These are phyloP conservation scores for Boletus eberwhitei DNA, from an alignment of 768 basidiomycete genomes.

Conservation along the genomic window DNA sequence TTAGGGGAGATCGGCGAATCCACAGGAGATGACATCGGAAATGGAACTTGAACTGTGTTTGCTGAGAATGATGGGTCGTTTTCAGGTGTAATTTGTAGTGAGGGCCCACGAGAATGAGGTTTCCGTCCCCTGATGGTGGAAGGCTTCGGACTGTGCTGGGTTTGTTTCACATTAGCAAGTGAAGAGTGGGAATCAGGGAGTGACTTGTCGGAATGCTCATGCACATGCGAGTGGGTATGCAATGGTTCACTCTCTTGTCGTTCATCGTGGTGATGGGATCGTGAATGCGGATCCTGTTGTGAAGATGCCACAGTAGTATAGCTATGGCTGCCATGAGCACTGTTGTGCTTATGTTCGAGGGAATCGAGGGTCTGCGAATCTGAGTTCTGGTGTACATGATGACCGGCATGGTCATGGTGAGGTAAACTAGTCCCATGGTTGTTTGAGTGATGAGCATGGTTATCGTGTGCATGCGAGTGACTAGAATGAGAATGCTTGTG, in stretches of 20 bases:
- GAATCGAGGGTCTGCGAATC: conserved; percentile 13
- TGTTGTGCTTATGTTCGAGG: conserved; percentile 8
- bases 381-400: conserved; percentile 18
- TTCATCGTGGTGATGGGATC: conserved; percentile 22
- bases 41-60: conserved; percentile 22
- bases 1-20: conserved; percentile 63
- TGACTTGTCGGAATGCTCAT: conserved; percentile 27
- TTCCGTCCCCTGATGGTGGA: conserved; percentile 30
- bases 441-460: conserved; percentile 26
- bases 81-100: conserved; percentile 36
- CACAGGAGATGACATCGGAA: conserved; percentile 26
- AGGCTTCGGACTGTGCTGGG: conserved; percentile 3
- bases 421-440: conserved; percentile 10
- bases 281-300: conserved; percentile 26
- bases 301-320: conserved; percentile 12
- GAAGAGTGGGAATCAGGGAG: conserved; percentile 16
- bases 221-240: conserved; percentile 25
- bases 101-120: conserved; percentile 39
- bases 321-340: conserved; percentile 15
- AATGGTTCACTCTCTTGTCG: conserved; percentile 24
- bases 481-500: conserved; percentile 35
- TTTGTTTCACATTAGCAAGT: conserved; percentile 4
- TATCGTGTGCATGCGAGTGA: conserved; percentile 33
- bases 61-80: conserved; percentile 18
- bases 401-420: conserved; percentile 17